A percentile compares a stretch with the other conserved stretches of the same genome.
phyloP scores from a whole-genome alignment of 495 filamentous ascomycete species.

The Cladorrhinum samala region DNA sequence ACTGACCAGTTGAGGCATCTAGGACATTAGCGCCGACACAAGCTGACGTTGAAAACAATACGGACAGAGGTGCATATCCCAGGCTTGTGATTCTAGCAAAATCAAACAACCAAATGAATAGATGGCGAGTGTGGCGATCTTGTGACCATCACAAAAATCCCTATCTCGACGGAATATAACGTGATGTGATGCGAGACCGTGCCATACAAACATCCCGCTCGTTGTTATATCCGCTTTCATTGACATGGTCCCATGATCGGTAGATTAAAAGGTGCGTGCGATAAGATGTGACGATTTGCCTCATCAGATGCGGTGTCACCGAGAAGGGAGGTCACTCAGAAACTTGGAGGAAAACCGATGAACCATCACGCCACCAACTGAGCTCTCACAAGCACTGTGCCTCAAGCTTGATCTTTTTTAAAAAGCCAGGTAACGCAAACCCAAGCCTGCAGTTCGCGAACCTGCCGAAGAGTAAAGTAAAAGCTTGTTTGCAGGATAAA shows the following conservation, averaged over 20 bases:
- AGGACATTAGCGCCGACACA: no score
- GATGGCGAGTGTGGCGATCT: no score
- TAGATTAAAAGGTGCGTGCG: background rate
- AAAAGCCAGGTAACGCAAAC: background rate
- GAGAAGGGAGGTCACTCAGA: background rate
- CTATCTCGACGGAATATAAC: no score
- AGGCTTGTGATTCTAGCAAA: no score
- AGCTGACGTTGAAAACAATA: no score
- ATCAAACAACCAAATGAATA: no score
- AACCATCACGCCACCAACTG: background rate
- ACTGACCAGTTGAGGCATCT: no score
- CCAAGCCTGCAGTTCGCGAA: background rate
- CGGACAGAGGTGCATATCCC: no score
- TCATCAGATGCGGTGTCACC: background rate
- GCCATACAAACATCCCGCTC: background rate
- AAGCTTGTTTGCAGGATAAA: background rate
- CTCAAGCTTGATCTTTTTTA: background rate
- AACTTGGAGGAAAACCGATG: background rate
- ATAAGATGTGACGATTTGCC: background rate
- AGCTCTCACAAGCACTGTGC: background rate
- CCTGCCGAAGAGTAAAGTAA: background rate
- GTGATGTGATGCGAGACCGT: background rate
- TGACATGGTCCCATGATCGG: background rate
- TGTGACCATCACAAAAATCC: no score
- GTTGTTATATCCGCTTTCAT: background rate